A percentile compares a stretch with the other conserved stretches of the same genome.
Conservation (phyloP, 768 basidiomycete genomes). For the Psilocybe azurescens region DNA sequence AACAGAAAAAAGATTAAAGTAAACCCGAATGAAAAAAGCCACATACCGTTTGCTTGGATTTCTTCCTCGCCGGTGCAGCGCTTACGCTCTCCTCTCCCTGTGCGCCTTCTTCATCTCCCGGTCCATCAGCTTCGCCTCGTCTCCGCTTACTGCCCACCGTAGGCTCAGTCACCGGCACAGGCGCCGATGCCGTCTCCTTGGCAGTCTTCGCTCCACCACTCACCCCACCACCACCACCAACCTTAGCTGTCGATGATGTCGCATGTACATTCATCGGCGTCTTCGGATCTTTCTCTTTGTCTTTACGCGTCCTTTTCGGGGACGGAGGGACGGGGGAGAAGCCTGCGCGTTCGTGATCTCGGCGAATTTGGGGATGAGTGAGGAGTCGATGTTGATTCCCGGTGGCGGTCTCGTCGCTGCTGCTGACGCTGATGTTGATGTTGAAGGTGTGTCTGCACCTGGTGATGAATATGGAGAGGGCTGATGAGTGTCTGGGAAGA, state of each 20-base stretch:
- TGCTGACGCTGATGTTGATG: too few species aligned
- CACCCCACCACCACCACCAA: too few species aligned
- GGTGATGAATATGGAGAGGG: not conserved
- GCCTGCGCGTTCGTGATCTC: slow-evolving; percentile 1
- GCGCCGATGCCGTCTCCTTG: too few species aligned
- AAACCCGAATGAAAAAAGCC: too few species aligned
- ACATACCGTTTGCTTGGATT: too few species aligned
- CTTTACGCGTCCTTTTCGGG: not conserved
- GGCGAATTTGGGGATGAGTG: not conserved
- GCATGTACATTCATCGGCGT: too few species aligned
- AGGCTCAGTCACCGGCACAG: not conserved
- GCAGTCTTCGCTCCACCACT: too few species aligned
- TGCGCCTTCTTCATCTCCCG: not conserved
- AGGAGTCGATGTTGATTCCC: not conserved
- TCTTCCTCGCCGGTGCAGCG: too few species aligned
- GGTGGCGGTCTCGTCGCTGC: not conserved
- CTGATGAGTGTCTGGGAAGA: not conserved
- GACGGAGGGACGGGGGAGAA: not conserved
- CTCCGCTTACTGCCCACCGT: not conserved
- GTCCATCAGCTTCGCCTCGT: not conserved
- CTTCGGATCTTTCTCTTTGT: not conserved
- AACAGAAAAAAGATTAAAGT: too few species aligned
- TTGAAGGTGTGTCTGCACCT: not conserved
- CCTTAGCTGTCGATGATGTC: too few species aligned
- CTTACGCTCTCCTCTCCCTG: not conserved